Evolutionary conservation across 148 eudicot species (phyloP), one percentile per base, ranked within the genome.

Genomic region (Rheum nobile): DNA sequence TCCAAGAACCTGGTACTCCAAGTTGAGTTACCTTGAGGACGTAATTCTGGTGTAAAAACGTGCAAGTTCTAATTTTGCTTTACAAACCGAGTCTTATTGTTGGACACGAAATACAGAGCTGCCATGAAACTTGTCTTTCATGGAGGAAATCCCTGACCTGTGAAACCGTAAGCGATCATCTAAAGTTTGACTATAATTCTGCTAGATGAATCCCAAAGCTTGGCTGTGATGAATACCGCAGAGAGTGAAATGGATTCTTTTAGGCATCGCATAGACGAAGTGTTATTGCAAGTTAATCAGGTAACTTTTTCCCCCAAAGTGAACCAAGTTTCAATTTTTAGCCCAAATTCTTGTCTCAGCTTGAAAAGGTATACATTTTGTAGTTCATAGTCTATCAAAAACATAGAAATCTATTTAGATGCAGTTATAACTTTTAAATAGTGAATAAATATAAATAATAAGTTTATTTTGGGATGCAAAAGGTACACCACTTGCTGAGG

Each of bases 191-290:
- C 26, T 34, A 5, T 37, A n/a, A 38, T 69, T 39, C 37, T 69
- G 47, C 37, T 69, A n/a, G 44, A 38, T 69, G 44, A 42, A 69
- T 7, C 37, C n/a, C 37, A 31, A 61, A 61, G 68, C 47, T 4
- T 24, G 31, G 17, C 44, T 17, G 46, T 38, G 13, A 69, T 41
- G 19, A 69, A 13, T 37, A 17, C 16, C 9, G 22, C 72, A 8
- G 72, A 69, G 24, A n/a, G 72, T 37, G 72, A 39, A 69, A 37
- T 69, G 44, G 72, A 69, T 17, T 26, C 19, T 13, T 69, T 34
- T 69, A 69, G 37, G 72, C 44, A 69, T 21, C 71, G 71, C 0
- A 34, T 67, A 17, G 71, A 67, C 24, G 71, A 67, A 32, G 71
- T 67, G 39, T 10, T 67, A 38, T 67, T 21, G 16, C 71, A 32